Conservation (phyloP, 495 filamentous ascomycete species). For the Mytilinidion resinicola region DNA sequence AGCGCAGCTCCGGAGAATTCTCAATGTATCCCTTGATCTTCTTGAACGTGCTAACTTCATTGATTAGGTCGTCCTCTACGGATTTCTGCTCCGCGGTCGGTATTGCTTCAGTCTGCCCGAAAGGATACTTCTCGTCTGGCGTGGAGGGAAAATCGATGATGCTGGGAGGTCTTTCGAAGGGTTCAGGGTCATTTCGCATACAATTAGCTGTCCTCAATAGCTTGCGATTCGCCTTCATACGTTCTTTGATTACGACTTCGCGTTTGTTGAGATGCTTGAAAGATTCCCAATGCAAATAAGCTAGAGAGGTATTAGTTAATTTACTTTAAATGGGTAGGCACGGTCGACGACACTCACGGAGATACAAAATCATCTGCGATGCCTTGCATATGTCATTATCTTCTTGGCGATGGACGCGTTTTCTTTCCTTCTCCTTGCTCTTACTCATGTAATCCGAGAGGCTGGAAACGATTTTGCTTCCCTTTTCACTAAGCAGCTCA, state of each 20-base stretch:
- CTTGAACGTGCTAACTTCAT: neutral
- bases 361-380: no score
- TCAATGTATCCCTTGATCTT: neutral
- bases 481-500: no score
- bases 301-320: neutral
- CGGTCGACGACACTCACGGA: no score
- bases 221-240: neutral
- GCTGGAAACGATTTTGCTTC: no score
- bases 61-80: neutral
- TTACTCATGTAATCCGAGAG: no score
- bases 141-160: no score
- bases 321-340: neutral
- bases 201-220: neutral
- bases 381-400: no score
- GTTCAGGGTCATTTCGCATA: no score
- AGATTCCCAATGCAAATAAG: neutral
- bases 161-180: no score
- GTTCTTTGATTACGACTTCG: neutral
- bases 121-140: no score
- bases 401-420: no score
- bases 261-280: neutral
- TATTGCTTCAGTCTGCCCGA: neutral
- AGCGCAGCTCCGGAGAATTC: neutral
- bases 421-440: no score
- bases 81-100: neutral